Evolutionary conservation across 2,329 filamentous ascomycete genomes (phyloP).

Genomic region (Aspergillus uvarum): DNA sequence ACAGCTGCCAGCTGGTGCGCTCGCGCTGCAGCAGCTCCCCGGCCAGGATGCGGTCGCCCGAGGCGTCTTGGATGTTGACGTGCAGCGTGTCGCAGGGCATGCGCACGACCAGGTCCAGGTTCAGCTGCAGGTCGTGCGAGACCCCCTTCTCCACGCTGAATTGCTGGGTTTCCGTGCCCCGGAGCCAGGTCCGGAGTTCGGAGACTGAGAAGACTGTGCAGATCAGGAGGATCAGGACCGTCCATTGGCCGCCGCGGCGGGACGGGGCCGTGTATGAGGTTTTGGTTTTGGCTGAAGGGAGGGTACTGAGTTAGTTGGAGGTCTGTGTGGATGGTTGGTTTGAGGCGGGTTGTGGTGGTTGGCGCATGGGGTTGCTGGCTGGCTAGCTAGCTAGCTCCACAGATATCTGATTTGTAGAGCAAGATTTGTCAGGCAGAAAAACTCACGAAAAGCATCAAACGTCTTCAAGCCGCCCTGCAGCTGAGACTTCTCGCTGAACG

Average conservation of each 20-base stretch:
- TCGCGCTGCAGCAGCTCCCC: conserved; percentile 72
- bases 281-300: conserved; percentile 79
- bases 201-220: conserved; percentile 73
- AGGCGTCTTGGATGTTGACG: conserved; percentile 94
- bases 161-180: conserved; percentile 78
- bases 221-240: conserved; percentile 73
- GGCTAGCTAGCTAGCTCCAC: neutral
- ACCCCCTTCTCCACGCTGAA: conserved; percentile 94
- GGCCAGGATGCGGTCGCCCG: conserved; percentile 87
- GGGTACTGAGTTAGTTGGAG: neutral
- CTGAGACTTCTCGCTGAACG: conserved; percentile 71
- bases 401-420: no score
- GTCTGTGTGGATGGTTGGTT: neutral
- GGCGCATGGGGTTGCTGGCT: neutral
- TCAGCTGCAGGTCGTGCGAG: conserved; percentile 84
- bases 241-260: conserved; percentile 89
- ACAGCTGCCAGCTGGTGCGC: conserved; percentile 76
- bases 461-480: conserved; percentile 63
- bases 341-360: neutral
- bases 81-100: conserved; percentile 90
- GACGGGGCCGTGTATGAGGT: conserved; percentile 85
- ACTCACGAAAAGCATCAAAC: conserved; percentile 95
- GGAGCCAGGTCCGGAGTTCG: conserved; percentile 80
- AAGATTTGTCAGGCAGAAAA: neutral
- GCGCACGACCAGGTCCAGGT: conserved; percentile 85